phyloP scores from a whole-genome alignment of 352 stramenopile species.

The Thalassiosira allenii region DNA sequence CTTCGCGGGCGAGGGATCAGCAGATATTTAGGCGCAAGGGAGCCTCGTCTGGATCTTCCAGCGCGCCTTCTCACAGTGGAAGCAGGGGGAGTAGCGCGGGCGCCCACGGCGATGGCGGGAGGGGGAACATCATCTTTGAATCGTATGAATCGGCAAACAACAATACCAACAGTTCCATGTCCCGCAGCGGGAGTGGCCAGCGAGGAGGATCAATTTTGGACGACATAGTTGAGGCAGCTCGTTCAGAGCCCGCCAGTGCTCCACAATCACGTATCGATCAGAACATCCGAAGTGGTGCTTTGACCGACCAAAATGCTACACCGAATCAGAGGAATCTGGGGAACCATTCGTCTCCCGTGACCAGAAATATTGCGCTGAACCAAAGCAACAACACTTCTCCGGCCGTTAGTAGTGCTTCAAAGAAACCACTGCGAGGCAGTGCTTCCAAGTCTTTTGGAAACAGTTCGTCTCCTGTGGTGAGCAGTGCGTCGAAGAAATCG shows the following conservation, averaged over 20 bases:
- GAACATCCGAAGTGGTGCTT: not conserved
- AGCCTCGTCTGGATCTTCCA: not conserved
- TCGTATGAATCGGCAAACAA: conserved; percentile 29
- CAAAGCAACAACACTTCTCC: not conserved
- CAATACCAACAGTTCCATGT: not conserved
- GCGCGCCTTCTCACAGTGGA: conserved; percentile 31
- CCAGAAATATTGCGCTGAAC: not conserved
- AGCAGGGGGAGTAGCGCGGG: conserved; percentile 6
- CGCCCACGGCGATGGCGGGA: not conserved
- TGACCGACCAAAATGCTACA: conserved; percentile 30
- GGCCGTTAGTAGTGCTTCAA: not conserved
- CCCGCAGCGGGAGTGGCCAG: not conserved
- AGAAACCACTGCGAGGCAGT: not conserved
- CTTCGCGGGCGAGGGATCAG: conserved; percentile 34
- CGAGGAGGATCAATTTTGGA: not conserved
- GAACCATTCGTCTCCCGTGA: not conserved
- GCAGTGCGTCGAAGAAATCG: conserved; percentile 2
- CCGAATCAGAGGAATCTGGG: not conserved
- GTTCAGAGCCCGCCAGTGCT: too few species aligned
- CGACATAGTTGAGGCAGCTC: too few species aligned
- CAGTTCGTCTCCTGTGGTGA: not conserved
- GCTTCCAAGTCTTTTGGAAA: conserved; percentile 1
- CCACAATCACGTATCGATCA: too few species aligned
- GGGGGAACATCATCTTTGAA: conserved; percentile 18
- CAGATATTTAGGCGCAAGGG: conserved; percentile 50